A percentile compares a stretch with the other conserved stretches of the same genome.
Conservation (phyloP, 2,329 filamentous ascomycete species). For the Beauveria sp. region DNA sequence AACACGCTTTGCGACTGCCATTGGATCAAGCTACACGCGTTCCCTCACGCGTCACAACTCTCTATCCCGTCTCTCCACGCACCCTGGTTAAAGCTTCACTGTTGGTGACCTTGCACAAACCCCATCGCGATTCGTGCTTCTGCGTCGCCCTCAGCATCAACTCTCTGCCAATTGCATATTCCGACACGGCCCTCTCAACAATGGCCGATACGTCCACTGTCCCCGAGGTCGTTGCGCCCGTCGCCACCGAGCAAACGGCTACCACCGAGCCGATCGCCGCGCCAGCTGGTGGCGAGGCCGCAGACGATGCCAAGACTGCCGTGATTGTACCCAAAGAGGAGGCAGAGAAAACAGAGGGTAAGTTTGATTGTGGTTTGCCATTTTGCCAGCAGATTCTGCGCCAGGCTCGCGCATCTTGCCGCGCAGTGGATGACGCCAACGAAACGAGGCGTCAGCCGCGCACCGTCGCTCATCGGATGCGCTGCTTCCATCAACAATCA, state of each 20-base stretch:
- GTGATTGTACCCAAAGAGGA: slow-evolving; percentile 22
- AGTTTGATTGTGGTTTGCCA: slow-evolving; percentile 14
- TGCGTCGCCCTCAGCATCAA: neutral
- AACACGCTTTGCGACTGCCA: slow-evolving; percentile 11
- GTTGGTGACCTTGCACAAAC: slow-evolving; percentile 5
- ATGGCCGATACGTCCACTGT: slow-evolving; percentile 35
- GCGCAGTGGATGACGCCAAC: neutral
- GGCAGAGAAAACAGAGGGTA: slow-evolving; percentile 24
- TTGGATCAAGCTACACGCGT: slow-evolving; percentile 11
- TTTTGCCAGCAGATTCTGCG: neutral
- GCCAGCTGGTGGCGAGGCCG: slow-evolving; percentile 16
- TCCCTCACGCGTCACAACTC: slow-evolving; percentile 10
- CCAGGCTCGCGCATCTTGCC: neutral
- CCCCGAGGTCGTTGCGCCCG: slow-evolving; percentile 26
- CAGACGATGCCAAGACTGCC: slow-evolving; percentile 18
- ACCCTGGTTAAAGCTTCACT: slow-evolving; percentile 10
- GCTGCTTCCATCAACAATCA: neutral
- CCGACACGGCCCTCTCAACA: slow-evolving; percentile 13
- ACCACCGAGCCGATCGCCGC: slow-evolving; percentile 22
- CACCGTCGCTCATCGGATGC: neutral
- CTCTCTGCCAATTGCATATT: slow-evolving; percentile 6
- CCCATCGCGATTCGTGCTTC: neutral
- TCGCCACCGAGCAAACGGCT: slow-evolving; percentile 16
- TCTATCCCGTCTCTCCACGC: slow-evolving; percentile 8
- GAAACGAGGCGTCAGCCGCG: neutral